These are phyloP conservation scores for Aspergillus neotritici DNA, from an alignment of 2,329 filamentous ascomycete genomes.

Conservation along the genomic window DNA sequence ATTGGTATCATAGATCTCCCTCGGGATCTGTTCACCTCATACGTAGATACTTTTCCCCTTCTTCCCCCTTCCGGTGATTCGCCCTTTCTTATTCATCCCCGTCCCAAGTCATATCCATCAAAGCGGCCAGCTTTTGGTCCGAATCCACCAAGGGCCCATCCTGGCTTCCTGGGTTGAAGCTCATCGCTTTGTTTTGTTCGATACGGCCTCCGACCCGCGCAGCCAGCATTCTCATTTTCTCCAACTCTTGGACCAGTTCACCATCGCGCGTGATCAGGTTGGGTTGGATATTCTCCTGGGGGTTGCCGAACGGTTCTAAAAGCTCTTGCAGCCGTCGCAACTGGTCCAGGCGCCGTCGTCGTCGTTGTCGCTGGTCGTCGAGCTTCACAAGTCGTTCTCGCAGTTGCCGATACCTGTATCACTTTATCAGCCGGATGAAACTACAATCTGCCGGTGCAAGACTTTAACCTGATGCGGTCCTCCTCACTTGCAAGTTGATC, in stretches of 20 bases:
- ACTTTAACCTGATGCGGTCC: conserved; percentile 29
- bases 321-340: conserved; percentile 43
- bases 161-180: conserved; percentile 11
- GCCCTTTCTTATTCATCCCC: not conserved
- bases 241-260: conserved; percentile 46
- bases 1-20: too few relatives aligned
- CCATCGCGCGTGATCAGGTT: conserved; percentile 51
- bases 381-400: conserved; percentile 43
- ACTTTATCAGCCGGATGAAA: conserved; percentile 20
- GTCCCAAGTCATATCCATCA: conserved; percentile 36
- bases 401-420: conserved; percentile 37
- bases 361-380: conserved; percentile 40
- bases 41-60: too few relatives aligned
- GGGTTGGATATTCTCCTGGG: conserved; percentile 48
- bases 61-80: not conserved
- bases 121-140: conserved; percentile 30
- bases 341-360: conserved; percentile 43
- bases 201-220: conserved; percentile 39
- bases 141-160: conserved; percentile 22
- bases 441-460: conserved; percentile 12
- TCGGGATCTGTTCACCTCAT: too few relatives aligned
- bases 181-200: conserved; percentile 22
- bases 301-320: conserved; percentile 46
- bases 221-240: conserved; percentile 45
- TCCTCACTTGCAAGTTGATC: conserved; percentile 27